Base-by-base conservation (phyloP, 306 rosid species). In the Ziziphus jujuba region DNA sequence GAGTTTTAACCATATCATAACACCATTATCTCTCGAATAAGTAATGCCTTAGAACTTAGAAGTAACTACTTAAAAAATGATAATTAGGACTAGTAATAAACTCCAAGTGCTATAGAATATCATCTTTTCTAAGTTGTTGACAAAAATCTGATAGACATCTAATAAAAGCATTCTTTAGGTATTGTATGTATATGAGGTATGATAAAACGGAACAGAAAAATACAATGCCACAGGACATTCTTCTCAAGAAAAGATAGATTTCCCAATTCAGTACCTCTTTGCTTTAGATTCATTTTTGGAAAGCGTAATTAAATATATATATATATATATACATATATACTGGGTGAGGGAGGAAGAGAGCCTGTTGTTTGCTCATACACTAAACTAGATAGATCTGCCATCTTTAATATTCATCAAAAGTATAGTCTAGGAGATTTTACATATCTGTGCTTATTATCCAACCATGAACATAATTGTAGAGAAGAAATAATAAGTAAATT, bases 221-320 rank as follows among this genome's bases (percentile, higher is more conserved):
- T 40, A 69, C 12, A 50, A 10, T 60, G 51, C 49, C 6, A 43
- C 67, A 47, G 59, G 47, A 21, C 52, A 59, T 28, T 65, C 12
- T 7, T n/a, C 34, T 52, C 52, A 50, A 16, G 35, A 25, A 25
- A 55, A 16, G 3, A 15, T 40, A 17, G 17, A 51, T 17, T n/a
- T 69, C 59, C 80, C 65, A 16, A 66, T 75, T 73, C 80, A 78
- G 66, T 81, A 77, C 78, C 83, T 84, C 63, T 86, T 88, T 19
- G 86, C 38, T 82, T 89, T 82, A 10, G 88, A 61, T 82, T 91
- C 91, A 17, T 81, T 70, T 68, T 84, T 84, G 67, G 87, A 72
- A 62, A 81, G 84, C 5, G 66, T 60, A 50, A 76, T 70, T n/a
- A n/a, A n/a, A n/a, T n/a, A n/a, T n/a, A n/a, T n/a, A n/a, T n/a